Percentiles rank a stretch among this genome's conserved stretches.
Evolutionary conservation across 1,139 yeast genomes (phyloP).

Genomic region (Kodamaea suecica): DNA sequence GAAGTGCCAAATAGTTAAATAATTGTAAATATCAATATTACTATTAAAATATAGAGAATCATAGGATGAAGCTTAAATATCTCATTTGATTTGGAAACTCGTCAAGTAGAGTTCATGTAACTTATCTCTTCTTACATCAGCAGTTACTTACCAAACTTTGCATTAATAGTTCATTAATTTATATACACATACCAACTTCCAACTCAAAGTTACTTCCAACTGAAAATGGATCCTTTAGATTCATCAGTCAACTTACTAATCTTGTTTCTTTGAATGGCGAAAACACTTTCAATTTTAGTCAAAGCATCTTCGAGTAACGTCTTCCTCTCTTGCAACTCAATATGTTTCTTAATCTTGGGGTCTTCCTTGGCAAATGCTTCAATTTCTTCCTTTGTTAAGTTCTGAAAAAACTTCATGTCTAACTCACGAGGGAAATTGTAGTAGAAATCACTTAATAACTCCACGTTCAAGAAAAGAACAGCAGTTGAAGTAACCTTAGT

Average conservation of each 20-base stretch:
- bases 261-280: constrained; percentile 61
- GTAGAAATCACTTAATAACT: constrained; percentile 87
- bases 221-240: constrained; percentile 12
- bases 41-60: not conserved
- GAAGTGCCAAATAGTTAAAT: not conserved
- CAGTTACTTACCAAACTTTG: not conserved
- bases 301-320: constrained; percentile 83
- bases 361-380: constrained; percentile 94
- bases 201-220: constrained; percentile 12
- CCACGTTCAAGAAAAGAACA: constrained; percentile 88
- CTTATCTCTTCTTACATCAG: no score
- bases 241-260: constrained; percentile 10
- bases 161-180: not conserved
- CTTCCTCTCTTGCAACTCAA: constrained; percentile 89
- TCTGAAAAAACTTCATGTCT: constrained; percentile 67
- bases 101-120: no score
- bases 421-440: constrained; percentile 94
- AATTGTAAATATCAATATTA: constrained; percentile 1
- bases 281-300: constrained; percentile 80
- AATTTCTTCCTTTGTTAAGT: constrained; percentile 69
- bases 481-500: constrained; percentile 92
- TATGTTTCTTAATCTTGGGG: constrained; percentile 83
- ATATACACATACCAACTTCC: not conserved
- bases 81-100: no score
- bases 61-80: no score